Evolutionary conservation across 1,284 basidiomycete species (phyloP).

Genomic region (Marasmius sp.): DNA sequence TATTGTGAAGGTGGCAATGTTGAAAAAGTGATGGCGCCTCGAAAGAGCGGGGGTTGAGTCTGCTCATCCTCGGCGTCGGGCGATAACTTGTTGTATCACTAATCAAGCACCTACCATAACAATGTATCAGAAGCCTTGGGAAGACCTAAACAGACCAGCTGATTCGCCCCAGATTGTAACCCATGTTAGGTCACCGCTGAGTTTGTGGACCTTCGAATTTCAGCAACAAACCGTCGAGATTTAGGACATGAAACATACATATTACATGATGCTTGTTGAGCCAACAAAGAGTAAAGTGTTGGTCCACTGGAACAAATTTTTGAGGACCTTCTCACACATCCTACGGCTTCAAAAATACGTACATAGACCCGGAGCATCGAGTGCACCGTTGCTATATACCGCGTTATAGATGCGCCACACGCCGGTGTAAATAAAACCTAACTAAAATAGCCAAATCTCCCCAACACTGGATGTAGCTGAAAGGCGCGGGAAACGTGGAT

Average conservation of each 20-base stretch:
- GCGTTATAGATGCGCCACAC: too few species aligned
- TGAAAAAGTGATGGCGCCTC: conserved; percentile 44
- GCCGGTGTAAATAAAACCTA: too few species aligned
- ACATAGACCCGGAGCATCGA: conserved; percentile 30
- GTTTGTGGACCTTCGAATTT: conserved; percentile 19
- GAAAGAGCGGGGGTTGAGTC: conserved; percentile 41
- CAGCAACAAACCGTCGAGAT: neutral
- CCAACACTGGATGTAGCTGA: too few species aligned
- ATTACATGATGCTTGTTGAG: conserved; percentile 29
- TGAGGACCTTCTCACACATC: neutral
- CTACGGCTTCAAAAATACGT: neutral
- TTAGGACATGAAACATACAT: conserved; percentile 14
- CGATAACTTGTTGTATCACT: conserved; percentile 19
- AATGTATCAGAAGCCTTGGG: neutral
- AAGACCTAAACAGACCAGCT: conserved; percentile 19
- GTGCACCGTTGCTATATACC: conserved; percentile 23
- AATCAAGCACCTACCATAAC: conserved; percentile 15
- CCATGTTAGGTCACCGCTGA: conserved; percentile 29
- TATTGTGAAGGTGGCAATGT: conserved; percentile 46
- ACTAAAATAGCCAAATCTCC: too few species aligned
- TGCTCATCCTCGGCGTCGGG: conserved; percentile 33
- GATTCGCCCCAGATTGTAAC: conserved; percentile 34
- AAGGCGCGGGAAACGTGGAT: too few species aligned
- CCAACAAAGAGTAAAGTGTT: conserved; percentile 30
- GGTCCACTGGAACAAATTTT: conserved; percentile 23